Conservation (phyloP, 306 rosid genomes). For the Gastrolobium villosum region DNA sequence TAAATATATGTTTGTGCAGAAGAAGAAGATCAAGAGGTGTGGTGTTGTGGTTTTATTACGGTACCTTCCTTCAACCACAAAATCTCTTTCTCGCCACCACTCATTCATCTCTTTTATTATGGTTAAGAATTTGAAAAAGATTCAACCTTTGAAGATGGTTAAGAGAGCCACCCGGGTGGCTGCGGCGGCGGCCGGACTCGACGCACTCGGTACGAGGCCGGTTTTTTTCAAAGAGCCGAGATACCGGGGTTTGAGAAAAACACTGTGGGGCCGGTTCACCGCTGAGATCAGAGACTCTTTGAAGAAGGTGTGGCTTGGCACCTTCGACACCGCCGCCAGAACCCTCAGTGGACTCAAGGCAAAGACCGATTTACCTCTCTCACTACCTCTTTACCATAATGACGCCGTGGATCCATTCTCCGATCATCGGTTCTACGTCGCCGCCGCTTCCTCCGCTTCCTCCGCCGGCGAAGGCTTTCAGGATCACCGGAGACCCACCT, state of each 20-base stretch:
- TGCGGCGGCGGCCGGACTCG: conserved; percentile 20
- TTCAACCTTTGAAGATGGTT: conserved; percentile 47
- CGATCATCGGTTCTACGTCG: conserved; percentile 57
- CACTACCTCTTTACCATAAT: conserved; percentile 50
- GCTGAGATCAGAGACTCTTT: conserved; percentile 98
- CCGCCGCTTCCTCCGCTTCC: not conserved
- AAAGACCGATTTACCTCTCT: conserved; percentile 73
- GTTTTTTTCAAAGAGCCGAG: conserved; percentile 56
- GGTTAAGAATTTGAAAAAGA: conserved; percentile 34
- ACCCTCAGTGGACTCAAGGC: conserved; percentile 91
- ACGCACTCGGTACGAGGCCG: conserved; percentile 39
- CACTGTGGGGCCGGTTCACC: conserved; percentile 98
- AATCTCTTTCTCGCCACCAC: conserved; percentile 44
- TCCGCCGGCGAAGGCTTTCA: conserved; percentile 45
- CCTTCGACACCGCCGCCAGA: conserved; percentile 84
- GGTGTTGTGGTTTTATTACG: conserved; percentile 33
- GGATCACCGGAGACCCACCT: conserved; percentile 69
- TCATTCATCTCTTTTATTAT: conserved; percentile 28
- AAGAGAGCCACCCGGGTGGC: conserved; percentile 33
- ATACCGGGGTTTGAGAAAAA: conserved; percentile 81
- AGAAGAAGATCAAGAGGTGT: conserved; percentile 28
- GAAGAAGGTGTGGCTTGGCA: conserved; percentile 94
- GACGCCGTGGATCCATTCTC: conserved; percentile 53
- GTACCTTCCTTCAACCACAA: conserved; percentile 50
- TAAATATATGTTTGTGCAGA: conserved; percentile 46